Conservation (phyloP, 2,329 filamentous ascomycete genomes). For the Paecilomyces dactylethromorphus region DNA sequence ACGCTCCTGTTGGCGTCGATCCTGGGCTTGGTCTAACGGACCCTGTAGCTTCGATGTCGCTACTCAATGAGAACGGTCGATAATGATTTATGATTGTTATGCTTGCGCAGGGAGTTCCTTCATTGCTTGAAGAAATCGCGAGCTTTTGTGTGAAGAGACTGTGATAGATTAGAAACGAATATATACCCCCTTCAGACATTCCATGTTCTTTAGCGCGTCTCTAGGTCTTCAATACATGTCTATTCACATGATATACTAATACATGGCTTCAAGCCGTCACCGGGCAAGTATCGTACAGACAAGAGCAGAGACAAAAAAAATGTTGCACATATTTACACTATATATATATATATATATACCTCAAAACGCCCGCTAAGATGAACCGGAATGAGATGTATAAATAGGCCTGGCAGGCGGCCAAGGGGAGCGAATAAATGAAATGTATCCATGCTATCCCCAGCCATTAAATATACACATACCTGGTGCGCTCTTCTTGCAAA, state of each 20-base stretch:
- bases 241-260: background rate
- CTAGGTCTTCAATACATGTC: background rate
- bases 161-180: background rate
- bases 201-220: too few species aligned
- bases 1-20: slow-evolving; percentile 9
- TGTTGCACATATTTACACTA: background rate
- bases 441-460: background rate
- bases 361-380: background rate
- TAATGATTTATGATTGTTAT: background rate
- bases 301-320: background rate
- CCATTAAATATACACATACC: background rate
- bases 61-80: slow-evolving; percentile 10
- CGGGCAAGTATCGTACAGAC: background rate
- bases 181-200: background rate
- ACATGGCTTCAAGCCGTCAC: background rate
- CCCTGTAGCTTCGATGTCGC: background rate
- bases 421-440: background rate
- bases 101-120: background rate
- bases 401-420: background rate
- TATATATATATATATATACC: background rate
- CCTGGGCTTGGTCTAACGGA: background rate
- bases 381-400: background rate
- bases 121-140: background rate
- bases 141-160: background rate
- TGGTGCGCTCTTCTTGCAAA: background rate